Conservation (phyloP, 2,329 filamentous ascomycete genomes). For the Arthroderma sp. region DNA sequence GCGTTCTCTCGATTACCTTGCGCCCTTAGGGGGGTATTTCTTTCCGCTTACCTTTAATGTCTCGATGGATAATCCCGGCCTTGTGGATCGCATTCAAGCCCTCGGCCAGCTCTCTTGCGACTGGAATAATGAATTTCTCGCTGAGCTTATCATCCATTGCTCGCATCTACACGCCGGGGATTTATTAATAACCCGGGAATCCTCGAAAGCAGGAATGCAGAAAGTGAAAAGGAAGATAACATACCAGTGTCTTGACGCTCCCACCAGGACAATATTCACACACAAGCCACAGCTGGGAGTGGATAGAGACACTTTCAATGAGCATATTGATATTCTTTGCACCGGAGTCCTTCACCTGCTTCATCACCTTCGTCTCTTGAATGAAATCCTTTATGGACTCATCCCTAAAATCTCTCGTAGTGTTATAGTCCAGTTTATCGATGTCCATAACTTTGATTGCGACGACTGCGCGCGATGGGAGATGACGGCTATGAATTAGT, state of each 20-base stretch:
- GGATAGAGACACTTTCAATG: constrained; percentile 49
- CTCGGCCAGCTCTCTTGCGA: constrained; percentile 49
- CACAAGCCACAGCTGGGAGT: constrained; percentile 53
- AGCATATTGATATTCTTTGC: constrained; percentile 52
- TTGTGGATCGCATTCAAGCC: constrained; percentile 51
- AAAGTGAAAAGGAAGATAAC: not conserved
- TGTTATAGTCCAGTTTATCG: constrained; percentile 36
- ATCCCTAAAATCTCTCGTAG: constrained; percentile 33
- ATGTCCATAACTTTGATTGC: constrained; percentile 40
- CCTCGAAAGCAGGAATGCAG: not conserved
- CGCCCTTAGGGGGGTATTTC: not conserved
- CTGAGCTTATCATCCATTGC: constrained; percentile 38
- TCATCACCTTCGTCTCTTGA: constrained; percentile 49
- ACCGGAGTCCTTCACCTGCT: constrained; percentile 48
- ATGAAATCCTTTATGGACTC: constrained; percentile 43
- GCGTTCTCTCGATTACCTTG: not conserved
- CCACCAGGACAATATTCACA: constrained; percentile 55
- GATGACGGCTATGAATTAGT: constrained; percentile 18
- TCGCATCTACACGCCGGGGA: constrained; percentile 26
- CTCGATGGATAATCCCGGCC: constrained; percentile 52
- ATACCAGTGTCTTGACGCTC: constrained; percentile 51
- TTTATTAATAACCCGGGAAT: not conserved
- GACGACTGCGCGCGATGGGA: constrained; percentile 29
- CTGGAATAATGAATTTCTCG: constrained; percentile 50
- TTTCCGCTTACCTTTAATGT: constrained; percentile 44